Evolutionary conservation across 2,329 filamentous ascomycete species (phyloP), one percentile per base, ranked within the genome.

Genomic region (Diaporthe australafricana): DNA sequence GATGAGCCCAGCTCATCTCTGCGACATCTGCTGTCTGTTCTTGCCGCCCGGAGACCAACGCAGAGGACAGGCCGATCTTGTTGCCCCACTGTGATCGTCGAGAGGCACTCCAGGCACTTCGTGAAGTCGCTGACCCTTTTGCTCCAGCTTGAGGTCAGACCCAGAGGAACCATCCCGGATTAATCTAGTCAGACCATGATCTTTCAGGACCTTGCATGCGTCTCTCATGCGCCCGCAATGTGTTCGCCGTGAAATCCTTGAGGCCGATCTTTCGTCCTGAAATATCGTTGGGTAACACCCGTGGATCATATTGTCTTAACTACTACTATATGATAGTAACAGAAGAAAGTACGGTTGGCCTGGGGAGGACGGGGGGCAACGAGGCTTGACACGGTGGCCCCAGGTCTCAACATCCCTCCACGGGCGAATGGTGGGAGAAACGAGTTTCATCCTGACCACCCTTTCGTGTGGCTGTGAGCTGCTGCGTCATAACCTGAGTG

Each of bases 1-100:
- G 56, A 70, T 30, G 56, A n/a, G 56, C 50, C 52, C 68, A 56
- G 14, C 68, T 55, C 68, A 65, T 45, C 47, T 70, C 68, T 65
- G 68, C 68, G 56, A 70, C 68, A 27, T 30, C 22, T 38, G 56
- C 68, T 45, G 47, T 42, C 25, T 45, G 68, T 63, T 50, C 42
- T 63, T 63, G 42, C 40, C 57, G 57, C 57, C 57, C 40, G 57
- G 57, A 32, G 22, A 63, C 57, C 16, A 32, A 35, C 27, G 40
- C 57, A 2, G 57, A 48, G 27, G 22, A 30, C 40, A 50, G 45
- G 38, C 17, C 17, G 40, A 40, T 40, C n/a, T 57, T 12, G 7
- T 6, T 22, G 27, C 27, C 32, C 30, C 52, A n/a, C 42, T 45
- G 27, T 57, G 12, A 22, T 38, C n/a, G 40, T n/a, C 25, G 40